phyloP scores from a whole-genome alignment of 139 green algal genomes.

The Picocystis salinarum region DNA sequence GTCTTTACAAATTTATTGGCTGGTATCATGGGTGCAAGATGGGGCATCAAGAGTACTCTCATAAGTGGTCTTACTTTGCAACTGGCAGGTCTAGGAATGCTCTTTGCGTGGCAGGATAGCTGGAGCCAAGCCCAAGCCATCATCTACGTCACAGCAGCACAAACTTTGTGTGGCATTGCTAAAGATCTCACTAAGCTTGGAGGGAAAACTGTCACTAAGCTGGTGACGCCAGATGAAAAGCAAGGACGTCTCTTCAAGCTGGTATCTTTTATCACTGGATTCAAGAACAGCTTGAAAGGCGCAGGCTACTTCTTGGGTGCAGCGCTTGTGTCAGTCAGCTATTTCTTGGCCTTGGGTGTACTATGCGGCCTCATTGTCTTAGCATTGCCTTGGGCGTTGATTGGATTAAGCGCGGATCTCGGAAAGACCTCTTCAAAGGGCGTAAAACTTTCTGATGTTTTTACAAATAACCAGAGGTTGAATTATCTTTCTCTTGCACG shows the following conservation, averaged over 20 bases:
- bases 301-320: slow-evolving; percentile 68
- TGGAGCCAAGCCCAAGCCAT: slow-evolving; percentile 22
- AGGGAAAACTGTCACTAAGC: slow-evolving; percentile 63
- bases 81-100: slow-evolving; percentile 36
- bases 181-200: slow-evolving; percentile 80
- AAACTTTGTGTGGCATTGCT: slow-evolving; percentile 56
- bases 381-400: slow-evolving; percentile 48
- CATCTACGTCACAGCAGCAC: slow-evolving; percentile 41
- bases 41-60: slow-evolving; percentile 64
- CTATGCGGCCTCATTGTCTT: slow-evolving; percentile 36
- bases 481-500: slow-evolving; percentile 52
- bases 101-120: slow-evolving; percentile 48
- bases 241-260: slow-evolving; percentile 50
- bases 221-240: slow-evolving; percentile 67
- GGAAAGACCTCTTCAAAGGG: slow-evolving; percentile 45
- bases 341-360: slow-evolving; percentile 42
- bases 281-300: slow-evolving; percentile 67
- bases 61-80: slow-evolving; percentile 39
- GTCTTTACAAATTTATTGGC: slow-evolving; percentile 61
- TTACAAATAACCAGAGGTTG: slow-evolving; percentile 51
- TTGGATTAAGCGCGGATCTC: slow-evolving; percentile 31
- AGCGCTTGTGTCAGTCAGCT: slow-evolving; percentile 37
- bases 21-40: slow-evolving; percentile 40
- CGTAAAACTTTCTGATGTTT: slow-evolving; percentile 30
- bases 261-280: slow-evolving; percentile 61